Percentiles rank a stretch among this genome's conserved stretches.
phyloP scores from a whole-genome alignment of 768 basidiomycete genomes.

The Podaxis rugospora region DNA sequence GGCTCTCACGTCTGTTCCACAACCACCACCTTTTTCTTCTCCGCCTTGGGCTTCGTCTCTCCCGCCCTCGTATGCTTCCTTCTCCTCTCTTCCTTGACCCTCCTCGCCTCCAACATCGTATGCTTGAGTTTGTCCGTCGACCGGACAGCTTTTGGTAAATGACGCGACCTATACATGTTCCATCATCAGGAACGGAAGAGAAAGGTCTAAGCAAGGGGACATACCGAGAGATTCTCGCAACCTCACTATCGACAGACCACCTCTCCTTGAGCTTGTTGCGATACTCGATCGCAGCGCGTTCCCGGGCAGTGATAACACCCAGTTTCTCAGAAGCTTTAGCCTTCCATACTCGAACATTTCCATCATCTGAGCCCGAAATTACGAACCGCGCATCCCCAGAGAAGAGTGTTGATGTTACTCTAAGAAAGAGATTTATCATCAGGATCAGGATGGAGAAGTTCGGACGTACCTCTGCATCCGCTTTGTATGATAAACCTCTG shows the following conservation, averaged over 20 bases:
- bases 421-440: slow-evolving; percentile 21
- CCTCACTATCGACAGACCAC: slow-evolving; percentile 83
- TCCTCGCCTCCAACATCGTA: slow-evolving; percentile 86
- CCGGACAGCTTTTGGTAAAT: slow-evolving; percentile 89
- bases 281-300: slow-evolving; percentile 91
- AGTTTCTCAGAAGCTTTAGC: slow-evolving; percentile 89
- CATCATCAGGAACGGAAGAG: not conserved
- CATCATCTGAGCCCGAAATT: slow-evolving; percentile 88
- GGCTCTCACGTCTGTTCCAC: slow-evolving; percentile 61
- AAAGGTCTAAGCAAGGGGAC: slow-evolving; percentile 20
- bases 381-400: slow-evolving; percentile 91
- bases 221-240: slow-evolving; percentile 78
- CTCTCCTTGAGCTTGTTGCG: slow-evolving; percentile 80
- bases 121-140: slow-evolving; percentile 83
- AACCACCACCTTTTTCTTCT: slow-evolving; percentile 84
- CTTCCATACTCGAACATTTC: slow-evolving; percentile 95
- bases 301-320: slow-evolving; percentile 85
- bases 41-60: slow-evolving; percentile 83
- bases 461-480: slow-evolving; percentile 86
- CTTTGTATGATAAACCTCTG: slow-evolving; percentile 94
- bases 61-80: slow-evolving; percentile 86
- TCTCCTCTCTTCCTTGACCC: slow-evolving; percentile 91
- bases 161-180: slow-evolving; percentile 51
- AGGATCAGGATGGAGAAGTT: not conserved
- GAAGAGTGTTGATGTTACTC: slow-evolving; percentile 85